Evolutionary conservation across 2,329 filamentous ascomycete species (phyloP), one percentile per base, ranked within the genome.

Genomic region (Fusarium musae): DNA sequence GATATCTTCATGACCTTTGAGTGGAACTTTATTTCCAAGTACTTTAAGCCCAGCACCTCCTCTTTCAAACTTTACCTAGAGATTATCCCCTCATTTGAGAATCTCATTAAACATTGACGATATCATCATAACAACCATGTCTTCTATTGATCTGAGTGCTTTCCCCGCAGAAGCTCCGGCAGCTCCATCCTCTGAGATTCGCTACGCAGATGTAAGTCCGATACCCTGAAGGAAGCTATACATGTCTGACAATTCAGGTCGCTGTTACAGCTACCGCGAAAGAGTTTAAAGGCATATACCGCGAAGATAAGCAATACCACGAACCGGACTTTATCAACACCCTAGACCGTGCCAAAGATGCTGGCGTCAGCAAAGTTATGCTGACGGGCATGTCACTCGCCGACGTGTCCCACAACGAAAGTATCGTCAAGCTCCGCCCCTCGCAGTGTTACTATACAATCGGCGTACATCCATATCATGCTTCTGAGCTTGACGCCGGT

Each of bases 381-480:
- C 69, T 84, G 34, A 81, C 82, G 7, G 83, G 84, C 65, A 82
- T 85, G 76, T 79, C 79, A 2, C 75, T 82, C 6, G 44, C 71
- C 6, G 81, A 83, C 49, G 76, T 79, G 2, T 40, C 59, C 1
- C 63, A 66, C 21, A 82, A 83, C 56, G 66, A 78, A 7, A 72
- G 66, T 19, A 78, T 82, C 34, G 79, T 78, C 15, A 61, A 72
- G 49, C 77, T 76, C 4, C 78, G 76, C 3, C 80, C 79, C 5
- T 47, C 66, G 6, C 78, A 79, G 37, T 86, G 85, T 66, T 84
- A 79, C 16, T 77, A 86, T 63, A 87, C 86, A 4, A 79, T 87
- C 15, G 86, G 86, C 3, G 80, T 87, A 7, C 86, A 88, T 63
- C 86, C 86, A 1, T 88, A 88, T 62, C 84, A 88, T 53, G 86